Base-by-base conservation (phyloP, 1,139 yeast species). In the Pichia sp. region DNA sequence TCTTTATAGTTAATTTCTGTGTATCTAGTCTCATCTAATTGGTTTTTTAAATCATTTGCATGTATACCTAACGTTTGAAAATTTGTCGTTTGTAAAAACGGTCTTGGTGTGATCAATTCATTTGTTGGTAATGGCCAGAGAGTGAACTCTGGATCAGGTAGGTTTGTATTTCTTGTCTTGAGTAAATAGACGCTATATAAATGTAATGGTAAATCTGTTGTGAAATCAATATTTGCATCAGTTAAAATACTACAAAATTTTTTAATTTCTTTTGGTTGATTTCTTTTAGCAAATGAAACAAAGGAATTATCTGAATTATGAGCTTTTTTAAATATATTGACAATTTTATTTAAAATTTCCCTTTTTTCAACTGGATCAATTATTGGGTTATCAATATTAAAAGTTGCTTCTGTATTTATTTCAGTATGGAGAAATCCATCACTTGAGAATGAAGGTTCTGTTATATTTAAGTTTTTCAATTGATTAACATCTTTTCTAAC, bases 191-290 rank as follows among this genome's bases (percentile, higher is more conserved):
- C 52, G 10, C 78, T 70, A 58, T 78, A 80, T 6, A 81, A 61
- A 61, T 81, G 86, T 1, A 76, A 52, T 0, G 77, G 75, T 34
- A 79, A 62, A 59, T 81, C 84, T 11, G 60, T 60, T 10, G 75
- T 61, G 50, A 70, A 74, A 4, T 72, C 74, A 2, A 65, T 64
- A 54, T 79, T 81, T 25, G 78, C 51, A 8, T 61, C 51, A 10
- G 68, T 63, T 5, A 78, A 45, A 4, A 72, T 59, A 44, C 61
- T 62, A 7, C 59, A 32, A 29, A 42, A 46, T 11, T 50, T 48
- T 35, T 42, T 39, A 3, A 44, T 26, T 9, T 43, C 47, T 18
- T 47, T 38, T 9, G 47, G 8, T 28, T 25, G 31, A 7, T 30
- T n/a, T 6, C n/a, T 37, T 27, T 37, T 37, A 3, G 39, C 30